Conservation (phyloP, 2,329 filamentous ascomycete genomes). For the Nannizziopsis arthrosporioides region DNA sequence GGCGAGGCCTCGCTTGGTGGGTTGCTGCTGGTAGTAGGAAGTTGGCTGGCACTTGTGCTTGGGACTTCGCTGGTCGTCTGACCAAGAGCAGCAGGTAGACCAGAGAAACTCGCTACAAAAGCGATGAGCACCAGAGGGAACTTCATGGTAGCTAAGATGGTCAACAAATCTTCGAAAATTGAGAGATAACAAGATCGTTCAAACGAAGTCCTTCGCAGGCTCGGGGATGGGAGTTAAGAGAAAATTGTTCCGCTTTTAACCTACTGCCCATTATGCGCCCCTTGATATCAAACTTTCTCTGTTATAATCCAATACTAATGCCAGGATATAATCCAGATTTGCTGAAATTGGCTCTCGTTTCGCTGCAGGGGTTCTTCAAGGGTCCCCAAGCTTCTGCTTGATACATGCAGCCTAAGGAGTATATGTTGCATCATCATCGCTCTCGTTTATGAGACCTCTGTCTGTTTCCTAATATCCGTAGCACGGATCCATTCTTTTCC, state of each 20-base stretch:
- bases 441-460: not conserved
- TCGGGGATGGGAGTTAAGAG: not conserved
- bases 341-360: not conserved
- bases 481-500: no score
- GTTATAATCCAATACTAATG: not conserved
- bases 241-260: not conserved
- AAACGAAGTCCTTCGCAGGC: not conserved
- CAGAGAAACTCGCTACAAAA: not conserved
- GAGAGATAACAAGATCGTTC: not conserved
- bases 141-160: not conserved
- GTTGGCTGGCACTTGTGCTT: no score
- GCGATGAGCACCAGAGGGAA: not conserved
- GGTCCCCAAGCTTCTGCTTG: not conserved
- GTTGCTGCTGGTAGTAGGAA: no score
- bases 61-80: not conserved
- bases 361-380: not conserved
- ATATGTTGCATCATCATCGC: not conserved
- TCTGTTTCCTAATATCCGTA: not conserved
- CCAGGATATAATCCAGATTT: slow-evolving; percentile 3
- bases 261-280: not conserved
- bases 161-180: not conserved
- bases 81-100: not conserved
- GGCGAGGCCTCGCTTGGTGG: not conserved
- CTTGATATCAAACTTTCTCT: not conserved
- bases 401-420: not conserved